These are phyloP conservation scores for Logfia minima DNA, from an alignment of 129 eudicot species.

Conservation along the genomic window DNA sequence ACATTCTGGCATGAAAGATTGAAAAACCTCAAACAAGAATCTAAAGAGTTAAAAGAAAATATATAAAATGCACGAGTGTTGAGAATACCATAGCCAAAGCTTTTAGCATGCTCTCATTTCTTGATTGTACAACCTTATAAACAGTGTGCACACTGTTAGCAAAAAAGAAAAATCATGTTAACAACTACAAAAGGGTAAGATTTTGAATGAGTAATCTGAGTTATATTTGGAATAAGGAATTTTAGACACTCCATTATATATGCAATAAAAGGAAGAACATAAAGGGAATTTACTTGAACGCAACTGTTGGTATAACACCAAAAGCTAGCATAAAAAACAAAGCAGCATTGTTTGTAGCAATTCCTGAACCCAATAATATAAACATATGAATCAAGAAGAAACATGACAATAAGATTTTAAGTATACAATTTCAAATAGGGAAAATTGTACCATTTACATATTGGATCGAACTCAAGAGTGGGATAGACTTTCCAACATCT, in stretches of 20 bases:
- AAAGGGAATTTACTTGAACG: not conserved
- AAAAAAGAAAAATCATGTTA: not conserved
- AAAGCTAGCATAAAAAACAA: constrained; percentile 7
- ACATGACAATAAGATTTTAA: not conserved
- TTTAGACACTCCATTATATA: not conserved
- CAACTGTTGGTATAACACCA: constrained; percentile 9
- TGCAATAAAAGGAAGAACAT: not conserved
- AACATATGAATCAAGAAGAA: not conserved
- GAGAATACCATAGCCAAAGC: constrained; percentile 7
- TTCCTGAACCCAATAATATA: not conserved
- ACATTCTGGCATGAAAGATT: not conserved
- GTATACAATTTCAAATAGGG: not conserved
- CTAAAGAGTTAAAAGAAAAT: not conserved
- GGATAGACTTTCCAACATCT: constrained; percentile 11
- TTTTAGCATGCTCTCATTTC: constrained; percentile 20
- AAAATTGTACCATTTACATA: not conserved
- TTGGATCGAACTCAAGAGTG: not conserved
- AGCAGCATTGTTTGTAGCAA: not conserved
- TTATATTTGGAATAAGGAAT: not conserved
- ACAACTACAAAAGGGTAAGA: not conserved
- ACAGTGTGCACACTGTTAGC: not conserved
- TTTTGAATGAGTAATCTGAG: not conserved
- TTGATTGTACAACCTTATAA: constrained; percentile 6
- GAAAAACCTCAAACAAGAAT: not conserved
- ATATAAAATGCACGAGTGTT: not conserved